These are phyloP conservation scores for Urtica urens DNA, from an alignment of 306 rosid species.

Conservation along the genomic window DNA sequence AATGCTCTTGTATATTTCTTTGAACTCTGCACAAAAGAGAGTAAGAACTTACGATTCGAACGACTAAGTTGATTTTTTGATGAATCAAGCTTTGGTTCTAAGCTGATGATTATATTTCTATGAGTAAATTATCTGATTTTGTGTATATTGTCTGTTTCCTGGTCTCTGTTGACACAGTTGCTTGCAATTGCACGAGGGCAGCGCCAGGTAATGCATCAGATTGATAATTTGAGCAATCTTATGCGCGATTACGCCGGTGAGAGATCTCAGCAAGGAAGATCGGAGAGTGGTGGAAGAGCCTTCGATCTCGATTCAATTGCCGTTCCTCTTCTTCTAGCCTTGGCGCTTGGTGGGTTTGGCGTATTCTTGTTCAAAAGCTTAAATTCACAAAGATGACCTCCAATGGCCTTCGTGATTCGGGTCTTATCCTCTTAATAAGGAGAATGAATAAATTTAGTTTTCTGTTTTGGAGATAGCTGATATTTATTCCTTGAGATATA, in stretches of 20 bases:
- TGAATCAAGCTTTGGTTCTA: background rate
- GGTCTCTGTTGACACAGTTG: too few species aligned
- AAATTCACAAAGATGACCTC: constrained; percentile 37
- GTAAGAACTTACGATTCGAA: too few species aligned
- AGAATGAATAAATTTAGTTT: too few species aligned
- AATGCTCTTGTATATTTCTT: too few species aligned
- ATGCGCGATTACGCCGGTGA: constrained; percentile 56
- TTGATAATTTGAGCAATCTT: constrained; percentile 67
- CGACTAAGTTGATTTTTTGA: too few species aligned
- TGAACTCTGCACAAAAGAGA: too few species aligned
- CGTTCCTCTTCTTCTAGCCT: constrained; percentile 43
- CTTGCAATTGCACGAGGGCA: constrained; percentile 57
- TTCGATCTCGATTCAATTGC: constrained; percentile 32
- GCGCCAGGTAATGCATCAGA: constrained; percentile 75
- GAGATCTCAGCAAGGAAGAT: constrained; percentile 40
- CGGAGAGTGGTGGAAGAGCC: constrained; percentile 29
- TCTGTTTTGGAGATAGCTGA: background rate
- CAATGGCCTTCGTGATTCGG: background rate
- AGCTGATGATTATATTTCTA: background rate
- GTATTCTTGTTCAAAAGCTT: constrained; percentile 45
- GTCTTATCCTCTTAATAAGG: too few species aligned
- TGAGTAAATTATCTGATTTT: too few species aligned
- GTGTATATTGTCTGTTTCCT: too few species aligned
- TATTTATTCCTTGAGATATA: background rate
- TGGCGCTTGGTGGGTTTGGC: constrained; percentile 65